These are phyloP conservation scores for Chaetomidium leptoderma DNA, from an alignment of 495 filamentous ascomycete genomes.

Conservation along the genomic window DNA sequence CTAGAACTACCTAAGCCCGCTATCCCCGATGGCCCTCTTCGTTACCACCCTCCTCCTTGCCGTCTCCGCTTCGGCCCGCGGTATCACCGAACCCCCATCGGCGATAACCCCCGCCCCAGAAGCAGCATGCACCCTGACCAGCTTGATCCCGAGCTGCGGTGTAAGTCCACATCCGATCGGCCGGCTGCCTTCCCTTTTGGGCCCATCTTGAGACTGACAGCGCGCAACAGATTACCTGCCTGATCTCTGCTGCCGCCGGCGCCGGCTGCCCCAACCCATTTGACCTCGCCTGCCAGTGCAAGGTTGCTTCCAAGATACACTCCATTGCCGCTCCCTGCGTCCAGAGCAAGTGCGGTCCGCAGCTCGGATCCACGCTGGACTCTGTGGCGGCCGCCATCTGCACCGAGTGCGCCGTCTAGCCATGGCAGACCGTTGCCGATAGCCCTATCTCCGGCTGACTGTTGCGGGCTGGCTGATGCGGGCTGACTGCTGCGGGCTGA, in stretches of 20 bases:
- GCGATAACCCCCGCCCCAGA: not conserved
- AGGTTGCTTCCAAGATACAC: not conserved
- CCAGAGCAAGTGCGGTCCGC: not conserved
- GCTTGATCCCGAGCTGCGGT: slow-evolving; percentile 14
- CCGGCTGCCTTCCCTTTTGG: not conserved
- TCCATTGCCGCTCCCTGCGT: not conserved
- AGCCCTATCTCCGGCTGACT: too few species aligned
- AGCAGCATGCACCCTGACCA: slow-evolving; percentile 2
- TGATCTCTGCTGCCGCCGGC: not conserved
- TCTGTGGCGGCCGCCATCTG: slow-evolving; percentile 7
- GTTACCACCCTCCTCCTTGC: not conserved
- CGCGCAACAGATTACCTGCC: not conserved
- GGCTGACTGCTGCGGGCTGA: too few species aligned
- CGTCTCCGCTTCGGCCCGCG: slow-evolving; percentile 3
- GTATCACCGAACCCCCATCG: slow-evolving; percentile 4
- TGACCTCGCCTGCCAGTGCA: slow-evolving; percentile 7
- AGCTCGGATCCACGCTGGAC: not conserved
- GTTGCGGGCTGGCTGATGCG: too few species aligned
- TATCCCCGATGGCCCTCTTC: not conserved
- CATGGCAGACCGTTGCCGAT: too few species aligned
- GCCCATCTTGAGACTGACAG: not conserved
- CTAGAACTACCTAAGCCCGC: too few species aligned
- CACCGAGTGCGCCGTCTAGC: slow-evolving; percentile 1
- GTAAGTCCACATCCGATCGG: not conserved
- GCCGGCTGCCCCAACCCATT: not conserved